Evolutionary conservation across 164 flowering plant genomes (phyloP), one percentile per base, ranked within the genome.

Genomic region (Aristolochia californica): DNA sequence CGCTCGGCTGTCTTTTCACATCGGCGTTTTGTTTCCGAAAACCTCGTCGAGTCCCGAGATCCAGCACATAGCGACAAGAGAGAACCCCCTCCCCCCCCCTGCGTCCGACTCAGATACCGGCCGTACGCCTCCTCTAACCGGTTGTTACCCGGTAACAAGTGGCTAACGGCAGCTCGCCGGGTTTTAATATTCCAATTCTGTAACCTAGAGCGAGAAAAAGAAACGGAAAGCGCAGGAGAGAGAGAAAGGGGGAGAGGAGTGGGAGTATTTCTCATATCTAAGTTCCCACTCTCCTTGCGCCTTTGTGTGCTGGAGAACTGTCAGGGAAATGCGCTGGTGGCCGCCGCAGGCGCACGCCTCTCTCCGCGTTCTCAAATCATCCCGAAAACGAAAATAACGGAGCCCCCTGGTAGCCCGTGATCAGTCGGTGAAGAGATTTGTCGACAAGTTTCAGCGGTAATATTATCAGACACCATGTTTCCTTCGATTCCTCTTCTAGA

Each of bases 281-380:
- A n/a, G n/a, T n/a, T 47, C 21, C 4, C 18, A 2, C 53, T n/a
- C 23, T 16, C 34, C 5, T 18, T 27, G 15, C 21, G 8, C 3
- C 57, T 20, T 43, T 47, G 24, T 10, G 38, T n/a, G 43, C n/a
- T n/a, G n/a, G n/a, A n/a, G n/a, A n/a, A 45, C 52, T 28, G 30
- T 27, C 61, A 45, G 63, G 40, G 43, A 43, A 38, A 60, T 38
- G 56, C 56, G 63, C 56, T 59, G 50, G 55, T 48, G 45, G 59
- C 59, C 54, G 67, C 49, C 3, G 25, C 38, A 43, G 28, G 24
- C 40, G 4, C 3, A 10, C 18, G 16, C 44, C 44, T 59, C 54
- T 34, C 16, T 8, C 13, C 47, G 17, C 43, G 21, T 44, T 25
- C 57, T 34, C 25, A 56, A 43, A 10, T 61, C 55, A 49, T 24